These are phyloP conservation scores for Pichia nanzhaoensis DNA, from an alignment of 805 yeast species.

Conservation along the genomic window DNA sequence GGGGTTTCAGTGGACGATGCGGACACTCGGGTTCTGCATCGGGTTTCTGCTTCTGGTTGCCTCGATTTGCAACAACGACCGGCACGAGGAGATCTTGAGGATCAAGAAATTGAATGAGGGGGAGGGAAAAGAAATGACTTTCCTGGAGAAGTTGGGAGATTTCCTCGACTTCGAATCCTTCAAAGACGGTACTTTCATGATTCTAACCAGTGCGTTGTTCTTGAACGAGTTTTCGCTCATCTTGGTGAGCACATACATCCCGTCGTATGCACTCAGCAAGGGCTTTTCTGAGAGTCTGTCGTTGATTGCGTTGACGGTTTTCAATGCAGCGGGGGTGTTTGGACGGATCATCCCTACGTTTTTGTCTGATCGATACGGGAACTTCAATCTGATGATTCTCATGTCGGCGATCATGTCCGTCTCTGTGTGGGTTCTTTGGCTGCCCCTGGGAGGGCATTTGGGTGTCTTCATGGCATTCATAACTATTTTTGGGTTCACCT, in stretches of 20 bases:
- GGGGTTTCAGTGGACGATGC: slow-evolving; percentile 56
- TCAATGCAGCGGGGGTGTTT: slow-evolving; percentile 36
- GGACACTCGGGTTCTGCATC: slow-evolving; percentile 45
- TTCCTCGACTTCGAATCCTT: slow-evolving; percentile 35
- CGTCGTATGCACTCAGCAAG: slow-evolving; percentile 47
- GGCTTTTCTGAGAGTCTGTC: slow-evolving; percentile 39
- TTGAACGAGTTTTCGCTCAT: slow-evolving; percentile 48
- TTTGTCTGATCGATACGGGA: slow-evolving; percentile 39
- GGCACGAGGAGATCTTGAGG: slow-evolving; percentile 20
- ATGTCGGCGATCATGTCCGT: slow-evolving; percentile 36
- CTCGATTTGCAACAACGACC: slow-evolving; percentile 29
- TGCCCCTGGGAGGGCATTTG: slow-evolving; percentile 48
- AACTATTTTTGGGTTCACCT: slow-evolving; percentile 48
- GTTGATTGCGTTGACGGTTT: slow-evolving; percentile 36
- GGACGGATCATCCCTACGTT: slow-evolving; percentile 42
- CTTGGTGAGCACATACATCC: slow-evolving; percentile 45
- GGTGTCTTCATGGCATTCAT: slow-evolving; percentile 45
- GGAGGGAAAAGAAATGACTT: background rate
- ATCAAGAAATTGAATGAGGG: slow-evolving; percentile 12
- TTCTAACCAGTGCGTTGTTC: slow-evolving; percentile 36
- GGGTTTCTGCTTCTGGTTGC: slow-evolving; percentile 26
- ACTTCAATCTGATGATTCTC: slow-evolving; percentile 35
- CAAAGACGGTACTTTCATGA: slow-evolving; percentile 37
- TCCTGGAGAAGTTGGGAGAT: slow-evolving; percentile 15
- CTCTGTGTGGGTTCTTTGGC: slow-evolving; percentile 47